Evolutionary conservation across 2,329 filamentous ascomycete species (phyloP).

Genomic region (Thermothelomyces thermophilus): DNA sequence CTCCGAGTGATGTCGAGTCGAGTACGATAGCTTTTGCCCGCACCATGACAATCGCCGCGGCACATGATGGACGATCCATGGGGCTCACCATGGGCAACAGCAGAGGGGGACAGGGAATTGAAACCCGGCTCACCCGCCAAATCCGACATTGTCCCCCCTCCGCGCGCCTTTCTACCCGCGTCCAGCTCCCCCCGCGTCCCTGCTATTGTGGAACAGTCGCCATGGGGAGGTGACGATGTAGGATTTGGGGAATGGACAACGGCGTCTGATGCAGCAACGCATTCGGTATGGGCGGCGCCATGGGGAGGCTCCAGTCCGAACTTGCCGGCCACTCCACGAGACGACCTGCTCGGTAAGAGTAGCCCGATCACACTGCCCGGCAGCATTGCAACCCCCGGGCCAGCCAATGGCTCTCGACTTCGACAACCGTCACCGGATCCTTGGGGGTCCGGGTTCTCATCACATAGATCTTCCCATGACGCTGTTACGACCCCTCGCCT

Average conservation of each 20-base stretch:
- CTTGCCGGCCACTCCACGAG: constrained; percentile 20
- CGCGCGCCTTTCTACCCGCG: constrained; percentile 36
- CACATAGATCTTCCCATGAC: constrained; percentile 23
- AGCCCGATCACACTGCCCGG: constrained; percentile 37
- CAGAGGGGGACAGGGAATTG: constrained; percentile 32
- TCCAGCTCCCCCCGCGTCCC: constrained; percentile 27
- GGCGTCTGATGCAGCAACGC: constrained; percentile 22
- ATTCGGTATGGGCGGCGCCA: constrained; percentile 21
- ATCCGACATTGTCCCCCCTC: constrained; percentile 36
- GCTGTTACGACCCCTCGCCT: constrained; percentile 20
- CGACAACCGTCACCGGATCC: constrained; percentile 37
- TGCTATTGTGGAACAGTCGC: constrained; percentile 30
- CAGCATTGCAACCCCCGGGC: constrained; percentile 31
- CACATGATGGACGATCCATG: constrained; percentile 55
- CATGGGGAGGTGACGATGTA: constrained; percentile 38
- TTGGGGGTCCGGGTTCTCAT: constrained; percentile 34
- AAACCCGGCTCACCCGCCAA: constrained; percentile 29
- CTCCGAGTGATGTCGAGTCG: constrained; percentile 1
- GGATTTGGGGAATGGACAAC: constrained; percentile 35
- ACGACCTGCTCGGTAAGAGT: constrained; percentile 30
- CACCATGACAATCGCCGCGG: constrained; percentile 23
- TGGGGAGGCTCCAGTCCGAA: constrained; percentile 22
- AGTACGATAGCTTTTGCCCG: neutral
- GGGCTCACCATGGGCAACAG: constrained; percentile 53
- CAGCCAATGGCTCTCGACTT: constrained; percentile 22